Evolutionary conservation across 2,329 filamentous ascomycete species (phyloP).

Genomic region (Claviceps humidiphila): DNA sequence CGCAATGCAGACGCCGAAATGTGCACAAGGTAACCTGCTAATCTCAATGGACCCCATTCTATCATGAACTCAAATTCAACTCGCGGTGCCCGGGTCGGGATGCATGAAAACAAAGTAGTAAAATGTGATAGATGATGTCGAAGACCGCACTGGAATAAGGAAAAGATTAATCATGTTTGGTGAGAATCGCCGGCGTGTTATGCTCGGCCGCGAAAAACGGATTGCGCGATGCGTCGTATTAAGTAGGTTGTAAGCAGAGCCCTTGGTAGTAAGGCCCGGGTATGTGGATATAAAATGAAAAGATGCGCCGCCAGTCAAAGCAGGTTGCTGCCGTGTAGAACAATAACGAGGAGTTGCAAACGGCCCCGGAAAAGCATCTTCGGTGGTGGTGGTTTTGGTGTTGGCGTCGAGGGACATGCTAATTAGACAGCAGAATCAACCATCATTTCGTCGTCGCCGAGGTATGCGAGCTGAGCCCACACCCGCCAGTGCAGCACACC

Average conservation of each 20-base stretch:
- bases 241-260: neutral
- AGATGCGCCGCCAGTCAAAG: neutral
- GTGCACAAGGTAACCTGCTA: neutral
- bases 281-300: neutral
- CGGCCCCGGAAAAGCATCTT: neutral
- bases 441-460: conserved; percentile 26
- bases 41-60: neutral
- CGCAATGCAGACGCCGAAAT: neutral
- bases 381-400: neutral
- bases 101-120: neutral
- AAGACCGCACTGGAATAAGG: neutral
- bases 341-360: no score
- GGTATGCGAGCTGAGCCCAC: conserved; percentile 67
- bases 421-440: conserved; percentile 11
- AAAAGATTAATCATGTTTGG: neutral
- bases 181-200: no score
- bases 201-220: no score
- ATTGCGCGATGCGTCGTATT: no score
- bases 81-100: neutral
- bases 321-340: no score
- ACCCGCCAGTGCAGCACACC: conserved; percentile 81
- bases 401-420: neutral
- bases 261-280: neutral
- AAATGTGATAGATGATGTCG: conserved; percentile 1
- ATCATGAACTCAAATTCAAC: neutral